Base-by-base conservation (phyloP, 1,284 basidiomycete genomes). In the Puccinia sorghi region DNA sequence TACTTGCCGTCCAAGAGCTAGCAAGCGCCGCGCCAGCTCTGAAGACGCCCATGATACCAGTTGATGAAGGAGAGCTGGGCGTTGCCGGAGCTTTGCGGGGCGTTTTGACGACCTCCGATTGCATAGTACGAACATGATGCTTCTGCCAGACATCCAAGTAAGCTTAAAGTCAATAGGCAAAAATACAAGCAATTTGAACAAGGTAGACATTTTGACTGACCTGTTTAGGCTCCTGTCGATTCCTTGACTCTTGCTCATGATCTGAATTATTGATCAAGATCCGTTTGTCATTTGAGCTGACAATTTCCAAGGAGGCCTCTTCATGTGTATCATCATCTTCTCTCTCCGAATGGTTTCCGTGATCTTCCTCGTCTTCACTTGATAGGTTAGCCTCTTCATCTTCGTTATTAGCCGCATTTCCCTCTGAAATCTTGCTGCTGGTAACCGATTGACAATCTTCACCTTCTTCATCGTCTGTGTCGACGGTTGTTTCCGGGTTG, bases 21-120 rank as follows among this genome's bases (percentile, higher is more conserved):
- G 76, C 76, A 66, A 79, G 43, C 32, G 69, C 76, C 17, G 76
- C 76, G 39, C 76, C 76, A 50, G 76, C 76, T 56, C 71, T 79
- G 50, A 79, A 64, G 27, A 72, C 76, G 37, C 76, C 69, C 69
- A 79, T 72, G 20, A 79, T 3, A 43, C 69, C 69, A 32, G 37
- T 46, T 8, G 76, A 70, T 17, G 41, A 9, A 43, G 76, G 76
- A 22, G 69, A 72, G 46, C 39, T 61, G 27, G 41, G 71, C 11
- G 71, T 57, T 39, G 59, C 59, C 20, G 72, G 70, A 41, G 32
- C 70, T 1, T 72, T 50, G 17, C 39, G 6, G 32, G 70, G 54
- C 27, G 67, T 70, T 70, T 54, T 50, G 15, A 22, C 48, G 17
- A 54, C 32, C 12, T 70, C 67, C 12, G 67, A 50, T 70, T 54